These are phyloP conservation scores for Francoa sonchifolia DNA, from an alignment of 441 rosid species.

Conservation along the genomic window DNA sequence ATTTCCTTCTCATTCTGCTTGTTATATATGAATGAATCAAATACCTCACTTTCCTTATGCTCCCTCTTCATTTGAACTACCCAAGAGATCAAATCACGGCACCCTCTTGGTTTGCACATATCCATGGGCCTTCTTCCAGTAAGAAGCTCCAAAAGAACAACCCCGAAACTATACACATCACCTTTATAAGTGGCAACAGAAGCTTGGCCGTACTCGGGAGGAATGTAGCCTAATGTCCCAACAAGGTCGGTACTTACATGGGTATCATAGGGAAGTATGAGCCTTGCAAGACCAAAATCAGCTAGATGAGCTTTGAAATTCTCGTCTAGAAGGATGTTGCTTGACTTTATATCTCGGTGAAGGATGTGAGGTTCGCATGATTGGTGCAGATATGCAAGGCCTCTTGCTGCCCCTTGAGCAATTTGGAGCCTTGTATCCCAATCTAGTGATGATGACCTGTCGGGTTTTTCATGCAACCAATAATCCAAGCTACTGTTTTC, in stretches of 20 bases:
- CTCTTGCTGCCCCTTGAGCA: slow-evolving; percentile 55
- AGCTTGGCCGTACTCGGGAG: slow-evolving; percentile 69
- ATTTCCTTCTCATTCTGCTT: slow-evolving; percentile 48
- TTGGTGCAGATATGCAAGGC: slow-evolving; percentile 53
- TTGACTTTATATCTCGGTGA: slow-evolving; percentile 64
- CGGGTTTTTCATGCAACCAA: slow-evolving; percentile 63
- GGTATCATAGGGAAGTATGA: slow-evolving; percentile 53
- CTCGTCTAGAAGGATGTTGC: slow-evolving; percentile 59
- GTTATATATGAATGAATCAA: slow-evolving; percentile 34
- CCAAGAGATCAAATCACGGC: slow-evolving; percentile 54
- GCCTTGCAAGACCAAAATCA: slow-evolving; percentile 70
- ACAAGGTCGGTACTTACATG: slow-evolving; percentile 71
- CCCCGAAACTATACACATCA: slow-evolving; percentile 70
- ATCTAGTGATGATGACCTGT: slow-evolving; percentile 38
- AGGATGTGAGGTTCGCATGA: slow-evolving; percentile 63
- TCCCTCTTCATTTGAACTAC: slow-evolving; percentile 44
- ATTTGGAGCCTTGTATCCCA: slow-evolving; percentile 53
- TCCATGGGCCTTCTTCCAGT: slow-evolving; percentile 73
- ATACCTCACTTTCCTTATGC: slow-evolving; percentile 42
- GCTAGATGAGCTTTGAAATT: slow-evolving; percentile 64
- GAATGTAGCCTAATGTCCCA: slow-evolving; percentile 70
- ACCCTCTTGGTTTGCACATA: slow-evolving; percentile 52
- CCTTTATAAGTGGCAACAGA: slow-evolving; percentile 68
- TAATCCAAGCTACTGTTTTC: slow-evolving; percentile 74
- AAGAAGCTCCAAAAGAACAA: slow-evolving; percentile 68